phyloP scores from a whole-genome alignment of 164 flowering plant genomes.

The Piper longum region DNA sequence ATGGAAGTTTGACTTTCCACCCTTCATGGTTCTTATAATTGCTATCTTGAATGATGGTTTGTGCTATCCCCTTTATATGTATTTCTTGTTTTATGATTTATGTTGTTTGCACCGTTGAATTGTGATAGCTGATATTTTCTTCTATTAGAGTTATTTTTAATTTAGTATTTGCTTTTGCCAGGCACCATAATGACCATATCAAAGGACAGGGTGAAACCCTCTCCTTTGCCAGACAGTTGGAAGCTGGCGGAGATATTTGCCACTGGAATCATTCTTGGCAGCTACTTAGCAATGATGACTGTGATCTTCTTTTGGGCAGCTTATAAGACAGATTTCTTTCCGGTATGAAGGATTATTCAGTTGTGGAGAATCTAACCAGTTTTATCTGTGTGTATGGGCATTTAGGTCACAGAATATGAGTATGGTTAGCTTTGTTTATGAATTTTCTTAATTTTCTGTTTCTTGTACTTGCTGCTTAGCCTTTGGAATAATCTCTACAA shows the following conservation, averaged over 20 bases:
- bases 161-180: conserved; percentile 9
- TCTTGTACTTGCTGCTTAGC: background rate
- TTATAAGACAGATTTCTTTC: conserved; percentile 73
- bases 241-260: conserved; percentile 79
- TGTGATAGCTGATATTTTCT: background rate
- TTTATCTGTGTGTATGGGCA: no score
- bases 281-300: conserved; percentile 89
- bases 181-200: conserved; percentile 97
- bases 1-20: conserved; percentile 88
- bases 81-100: background rate
- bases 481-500: no score
- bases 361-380: no score
- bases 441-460: no score
- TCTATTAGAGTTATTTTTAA: no score
- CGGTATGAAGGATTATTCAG: conserved; percentile 26
- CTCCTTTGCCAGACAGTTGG: conserved; percentile 87
- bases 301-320: conserved; percentile 93
- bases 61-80: conserved; percentile 3
- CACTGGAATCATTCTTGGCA: conserved; percentile 74
- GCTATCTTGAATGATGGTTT: conserved; percentile 85
- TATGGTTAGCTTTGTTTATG: background rate
- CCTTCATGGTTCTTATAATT: conserved; percentile 92
- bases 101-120: background rate
- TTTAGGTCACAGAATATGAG: background rate
- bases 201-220: conserved; percentile 81